Base-by-base conservation (phyloP, 768 basidiomycete genomes). In the Lactarius deliciosus region DNA sequence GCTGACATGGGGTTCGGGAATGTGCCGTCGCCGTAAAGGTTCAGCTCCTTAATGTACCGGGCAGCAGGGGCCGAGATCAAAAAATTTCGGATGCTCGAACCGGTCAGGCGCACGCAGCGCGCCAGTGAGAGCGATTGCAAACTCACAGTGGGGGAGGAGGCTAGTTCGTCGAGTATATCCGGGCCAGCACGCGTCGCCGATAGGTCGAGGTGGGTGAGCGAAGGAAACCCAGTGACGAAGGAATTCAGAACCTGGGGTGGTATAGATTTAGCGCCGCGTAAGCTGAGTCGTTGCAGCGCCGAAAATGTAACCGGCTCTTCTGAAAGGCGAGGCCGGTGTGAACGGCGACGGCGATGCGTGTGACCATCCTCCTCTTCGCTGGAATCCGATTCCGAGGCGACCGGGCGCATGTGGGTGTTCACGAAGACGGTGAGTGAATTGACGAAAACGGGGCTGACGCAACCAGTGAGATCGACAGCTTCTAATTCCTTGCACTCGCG, bases 381-480 rank as follows among this genome's bases (percentile, higher is more conserved):
- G 30, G 80, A 80, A 54, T 77, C 80, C 40, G 76, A 77, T 54
- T 85, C 82, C 8, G 76, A 71, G 28, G 82, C 79, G 11, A 76
- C 68, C 41, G 81, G 77, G 47, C 82, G 76, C 20, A 92, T 77
- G 75, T 92, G 85, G 43, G 82, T 82, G 59, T 81, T 82, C 69
- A 92, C 92, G 72, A 98, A 92, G 62, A 94, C 91, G 30, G 85
- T 83, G 69, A 98, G 83, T 1, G 91, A 92, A 68, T 89, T 86
- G 64, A 91, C 90, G 74, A 97, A 98, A 1, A 94, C 90, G 25
- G 86, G 85, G 73, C 92, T 94, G 77, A 98, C 91, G 74, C 96
- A 98, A 71, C 96, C 96, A 7, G 96, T 98, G 61, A 98, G 78
- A 75, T 99, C 96, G 60, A 96, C 81, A 4, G 96, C 95, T 75